A percentile compares a stretch with the other conserved stretches of the same genome.
Conservation (phyloP, 129 eudicot species). For the Flaveria brownii region DNA sequence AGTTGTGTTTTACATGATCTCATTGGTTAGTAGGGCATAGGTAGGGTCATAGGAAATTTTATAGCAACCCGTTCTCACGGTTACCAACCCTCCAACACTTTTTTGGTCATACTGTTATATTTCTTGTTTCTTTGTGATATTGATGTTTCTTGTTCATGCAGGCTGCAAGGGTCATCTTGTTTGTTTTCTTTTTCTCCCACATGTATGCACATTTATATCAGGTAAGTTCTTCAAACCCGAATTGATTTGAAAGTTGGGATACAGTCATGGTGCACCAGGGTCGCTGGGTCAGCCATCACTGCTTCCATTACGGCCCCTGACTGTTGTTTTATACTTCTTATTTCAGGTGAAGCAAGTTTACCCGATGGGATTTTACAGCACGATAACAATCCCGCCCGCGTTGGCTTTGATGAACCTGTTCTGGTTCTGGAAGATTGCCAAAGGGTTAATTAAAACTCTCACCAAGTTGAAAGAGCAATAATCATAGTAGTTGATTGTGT, state of each 20-base stretch:
- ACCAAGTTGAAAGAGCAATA: slow-evolving; percentile 34
- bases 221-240: slow-evolving; percentile 31
- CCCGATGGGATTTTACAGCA: slow-evolving; percentile 50
- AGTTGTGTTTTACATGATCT: too few relatives aligned
- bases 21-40: too few relatives aligned
- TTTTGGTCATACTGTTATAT: background rate
- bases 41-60: too few relatives aligned
- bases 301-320: background rate
- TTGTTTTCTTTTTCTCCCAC: slow-evolving; percentile 61
- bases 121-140: background rate
- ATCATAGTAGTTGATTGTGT: slow-evolving; percentile 31
- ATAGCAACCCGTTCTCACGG: too few relatives aligned
- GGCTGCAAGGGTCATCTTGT: slow-evolving; percentile 62
- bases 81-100: too few relatives aligned
- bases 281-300: background rate
- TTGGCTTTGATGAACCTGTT: slow-evolving; percentile 63
- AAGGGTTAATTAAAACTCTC: slow-evolving; percentile 73
- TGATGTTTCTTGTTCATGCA: slow-evolving; percentile 17
- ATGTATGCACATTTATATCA: slow-evolving; percentile 58
- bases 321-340: background rate
- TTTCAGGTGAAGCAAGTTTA: slow-evolving; percentile 58
- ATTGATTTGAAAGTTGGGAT: background rate
- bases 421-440: slow-evolving; percentile 87
- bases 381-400: slow-evolving; percentile 46
- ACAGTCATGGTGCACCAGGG: background rate